Percentiles rank a stretch among this genome's conserved stretches.
These are phyloP conservation scores for Fusarium mangiferae DNA, from an alignment of 2,329 filamentous ascomycete species.

Conservation along the genomic window DNA sequence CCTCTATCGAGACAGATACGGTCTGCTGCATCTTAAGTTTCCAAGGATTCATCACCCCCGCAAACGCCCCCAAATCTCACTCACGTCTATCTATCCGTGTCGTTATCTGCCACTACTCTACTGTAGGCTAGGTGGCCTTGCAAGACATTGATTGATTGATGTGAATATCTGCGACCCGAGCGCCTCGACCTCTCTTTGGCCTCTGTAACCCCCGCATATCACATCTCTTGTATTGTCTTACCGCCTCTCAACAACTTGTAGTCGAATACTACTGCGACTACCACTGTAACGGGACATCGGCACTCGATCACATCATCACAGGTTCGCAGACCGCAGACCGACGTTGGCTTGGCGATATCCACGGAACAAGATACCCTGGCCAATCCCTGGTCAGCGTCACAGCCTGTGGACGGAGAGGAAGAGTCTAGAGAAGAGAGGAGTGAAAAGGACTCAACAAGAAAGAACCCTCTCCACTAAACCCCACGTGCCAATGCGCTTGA, in stretches of 20 bases:
- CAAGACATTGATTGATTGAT: not conserved
- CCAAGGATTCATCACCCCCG: slow-evolving; percentile 24
- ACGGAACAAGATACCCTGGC: slow-evolving; percentile 22
- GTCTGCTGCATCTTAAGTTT: slow-evolving; percentile 28
- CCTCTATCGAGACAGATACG: slow-evolving; percentile 22
- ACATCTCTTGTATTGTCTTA: slow-evolving; percentile 8
- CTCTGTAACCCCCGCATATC: slow-evolving; percentile 6
- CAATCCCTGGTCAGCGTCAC: slow-evolving; percentile 29
- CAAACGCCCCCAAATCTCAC: slow-evolving; percentile 36
- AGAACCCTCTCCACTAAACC: slow-evolving; percentile 36
- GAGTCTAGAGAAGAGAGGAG: not conserved
- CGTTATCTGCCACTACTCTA: slow-evolving; percentile 15
- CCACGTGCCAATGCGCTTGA: slow-evolving; percentile 43
- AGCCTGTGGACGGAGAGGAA: slow-evolving; percentile 14
- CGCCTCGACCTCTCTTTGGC: slow-evolving; percentile 3
- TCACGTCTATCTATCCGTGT: slow-evolving; percentile 12
- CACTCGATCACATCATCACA: slow-evolving; percentile 16
- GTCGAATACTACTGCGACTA: not conserved
- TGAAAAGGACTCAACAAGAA: slow-evolving; percentile 17
- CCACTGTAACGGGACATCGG: slow-evolving; percentile 6
- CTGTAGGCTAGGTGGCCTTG: not conserved
- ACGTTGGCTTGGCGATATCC: slow-evolving; percentile 22
- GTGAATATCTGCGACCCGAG: not conserved
- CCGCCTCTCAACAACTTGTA: slow-evolving; percentile 12
- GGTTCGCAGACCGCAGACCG: slow-evolving; percentile 14